phyloP scores from a whole-genome alignment of 176 grass and related monocot genomes.

The Carex kokanica region DNA sequence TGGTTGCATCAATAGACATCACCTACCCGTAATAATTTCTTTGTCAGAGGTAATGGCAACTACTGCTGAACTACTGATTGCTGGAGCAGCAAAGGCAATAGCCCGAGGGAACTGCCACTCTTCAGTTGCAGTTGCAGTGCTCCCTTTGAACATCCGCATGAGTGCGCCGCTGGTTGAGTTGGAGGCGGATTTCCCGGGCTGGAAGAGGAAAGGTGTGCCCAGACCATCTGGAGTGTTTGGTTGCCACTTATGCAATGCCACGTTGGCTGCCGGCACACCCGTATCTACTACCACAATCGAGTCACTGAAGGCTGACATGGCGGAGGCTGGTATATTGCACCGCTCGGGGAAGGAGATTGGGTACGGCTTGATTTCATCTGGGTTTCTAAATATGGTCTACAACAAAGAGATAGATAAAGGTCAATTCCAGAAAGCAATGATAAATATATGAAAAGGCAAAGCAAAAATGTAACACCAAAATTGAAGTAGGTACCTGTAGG shows the following conservation, averaged over 20 bases:
- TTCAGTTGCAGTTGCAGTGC: conserved; percentile 50
- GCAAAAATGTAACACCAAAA: conserved; percentile 2
- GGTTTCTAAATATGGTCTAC: conserved; percentile 99
- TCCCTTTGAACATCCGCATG: conserved; percentile 96
- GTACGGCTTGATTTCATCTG: conserved; percentile 81
- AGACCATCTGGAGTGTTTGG: conserved; percentile 97
- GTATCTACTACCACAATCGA: conserved; percentile 82
- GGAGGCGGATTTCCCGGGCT: conserved; percentile 53
- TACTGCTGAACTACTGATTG: conserved; percentile 58
- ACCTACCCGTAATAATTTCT: conserved; percentile 87
- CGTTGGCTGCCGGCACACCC: conserved; percentile 61
- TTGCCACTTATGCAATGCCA: conserved; percentile 95
- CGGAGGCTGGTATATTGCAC: conserved; percentile 85
- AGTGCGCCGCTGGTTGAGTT: conserved; percentile 69
- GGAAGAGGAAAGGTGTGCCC: conserved; percentile 91
- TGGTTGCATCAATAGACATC: neutral
- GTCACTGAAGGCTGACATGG: conserved; percentile 76
- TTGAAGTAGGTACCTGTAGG: conserved; percentile 55
- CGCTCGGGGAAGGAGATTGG: conserved; percentile 73
- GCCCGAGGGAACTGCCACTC: conserved; percentile 75
- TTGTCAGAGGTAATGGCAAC: conserved; percentile 84
- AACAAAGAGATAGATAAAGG: conserved; percentile 10
- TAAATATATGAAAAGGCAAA: neutral
- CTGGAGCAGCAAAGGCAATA: conserved; percentile 78
- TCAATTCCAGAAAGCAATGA: neutral